phyloP scores from a whole-genome alignment of 2,329 filamentous ascomycete species.

The Chaetomium globosum region DNA sequence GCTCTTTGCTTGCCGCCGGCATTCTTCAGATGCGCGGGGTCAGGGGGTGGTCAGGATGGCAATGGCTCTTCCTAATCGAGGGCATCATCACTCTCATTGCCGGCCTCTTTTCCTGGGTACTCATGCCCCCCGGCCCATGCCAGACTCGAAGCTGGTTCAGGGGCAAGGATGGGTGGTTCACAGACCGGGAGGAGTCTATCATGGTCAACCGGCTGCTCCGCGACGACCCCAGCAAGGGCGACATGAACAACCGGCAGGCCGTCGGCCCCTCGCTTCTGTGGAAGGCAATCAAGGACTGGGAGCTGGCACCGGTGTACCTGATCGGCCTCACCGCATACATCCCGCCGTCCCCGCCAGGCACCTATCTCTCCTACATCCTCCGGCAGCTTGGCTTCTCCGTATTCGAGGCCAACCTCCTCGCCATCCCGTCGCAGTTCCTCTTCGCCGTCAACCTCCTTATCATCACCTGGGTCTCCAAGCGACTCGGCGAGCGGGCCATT shows the following conservation, averaged over 20 bases:
- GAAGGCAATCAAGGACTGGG: slow-evolving; percentile 56
- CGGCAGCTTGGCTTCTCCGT: slow-evolving; percentile 54
- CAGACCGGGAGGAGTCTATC: slow-evolving; percentile 58
- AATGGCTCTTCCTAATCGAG: slow-evolving; percentile 60
- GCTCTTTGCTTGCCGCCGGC: slow-evolving; percentile 44
- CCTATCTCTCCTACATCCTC: slow-evolving; percentile 58
- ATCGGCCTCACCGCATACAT: slow-evolving; percentile 54
- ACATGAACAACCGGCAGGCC: slow-evolving; percentile 61
- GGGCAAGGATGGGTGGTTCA: slow-evolving; percentile 57
- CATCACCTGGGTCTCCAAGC: slow-evolving; percentile 55
- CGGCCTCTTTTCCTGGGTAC: slow-evolving; percentile 54
- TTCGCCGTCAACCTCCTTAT: slow-evolving; percentile 56
- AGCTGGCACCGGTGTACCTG: slow-evolving; percentile 59
- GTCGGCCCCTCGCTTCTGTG: slow-evolving; percentile 53
- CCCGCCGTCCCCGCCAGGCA: slow-evolving; percentile 49
- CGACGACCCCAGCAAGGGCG: slow-evolving; percentile 61
- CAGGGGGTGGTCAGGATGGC: slow-evolving; percentile 45
- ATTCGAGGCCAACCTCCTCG: slow-evolving; percentile 59
- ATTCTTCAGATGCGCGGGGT: slow-evolving; percentile 45
- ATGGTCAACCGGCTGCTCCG: slow-evolving; percentile 60
- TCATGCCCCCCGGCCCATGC: slow-evolving; percentile 54
- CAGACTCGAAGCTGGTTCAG: slow-evolving; percentile 55
- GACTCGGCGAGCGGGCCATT: slow-evolving; percentile 50
- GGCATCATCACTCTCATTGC: slow-evolving; percentile 56
- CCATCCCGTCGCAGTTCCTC: slow-evolving; percentile 54